Base-by-base conservation (phyloP, 176 grass and related monocot species). In the Canna indica region DNA sequence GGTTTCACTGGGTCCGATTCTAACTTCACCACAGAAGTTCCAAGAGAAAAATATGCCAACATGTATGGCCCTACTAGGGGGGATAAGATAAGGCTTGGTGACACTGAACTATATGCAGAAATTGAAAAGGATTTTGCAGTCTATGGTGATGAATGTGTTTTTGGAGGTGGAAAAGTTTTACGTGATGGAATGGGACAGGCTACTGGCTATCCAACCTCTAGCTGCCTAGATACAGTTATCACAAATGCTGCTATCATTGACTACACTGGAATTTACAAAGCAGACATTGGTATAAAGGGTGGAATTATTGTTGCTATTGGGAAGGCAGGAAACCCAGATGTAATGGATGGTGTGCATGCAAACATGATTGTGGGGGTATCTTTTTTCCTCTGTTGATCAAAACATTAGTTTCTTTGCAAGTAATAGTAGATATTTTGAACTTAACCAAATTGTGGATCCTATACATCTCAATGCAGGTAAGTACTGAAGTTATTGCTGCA, bases 181-280 rank as follows among this genome's bases (percentile, higher is more conserved):
- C 83, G 93, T 10, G 93, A 97, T 77, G 93, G 93, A 79, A 97
- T 92, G 93, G 86, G 93, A 60, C 93, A 97, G 74, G 75, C 85
- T 1, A 18, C 88, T 32, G 88, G 88, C 34, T 90, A 85, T 70
- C 54, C 72, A 72, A 46, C 77, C 36, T 81, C 69, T 64, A 71
- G 47, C 61, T 90, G 82, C 72, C 75, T 97, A 41, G 93, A 97
- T 85, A 91, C 81, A 60, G 93, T 97, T 54, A 85, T 97, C 46
- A 97, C 88, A 61, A 97, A 97, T 90, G 88, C 88, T 74, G 81
- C 92, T 46, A 75, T 97, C 42, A 91, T 97, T 76, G 93, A 97
- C 66, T 92, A 97, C 75, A 97, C 88, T 14, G 93, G 86, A 75
- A 87, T 97, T 78, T 97, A 97, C 77, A 97, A 97, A 72, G 93